These are phyloP conservation scores for Petasospora rhodanensis DNA, from an alignment of 1,139 yeast genomes.

Conservation along the genomic window DNA sequence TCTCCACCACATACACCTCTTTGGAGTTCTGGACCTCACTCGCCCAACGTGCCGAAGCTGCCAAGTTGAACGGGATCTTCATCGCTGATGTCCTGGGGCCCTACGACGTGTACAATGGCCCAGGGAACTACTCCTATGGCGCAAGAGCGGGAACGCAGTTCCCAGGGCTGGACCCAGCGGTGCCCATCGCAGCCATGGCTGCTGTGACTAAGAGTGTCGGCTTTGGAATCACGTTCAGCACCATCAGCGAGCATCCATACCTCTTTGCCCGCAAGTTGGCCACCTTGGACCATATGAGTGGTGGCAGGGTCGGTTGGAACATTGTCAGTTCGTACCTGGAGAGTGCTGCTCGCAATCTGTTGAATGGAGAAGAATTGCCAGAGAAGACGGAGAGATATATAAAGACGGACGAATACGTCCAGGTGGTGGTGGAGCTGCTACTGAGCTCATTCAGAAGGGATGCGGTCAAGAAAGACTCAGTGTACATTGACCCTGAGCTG, in stretches of 20 bases:
- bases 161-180: conserved; percentile 36
- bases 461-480: conserved; percentile 37
- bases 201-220: conserved; percentile 34
- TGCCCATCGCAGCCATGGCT: conserved; percentile 37
- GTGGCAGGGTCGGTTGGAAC: conserved; percentile 46
- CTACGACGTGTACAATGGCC: conserved; percentile 35
- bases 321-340: conserved; percentile 35
- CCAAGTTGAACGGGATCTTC: conserved; percentile 38
- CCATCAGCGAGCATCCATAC: conserved; percentile 39
- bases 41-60: conserved; percentile 29
- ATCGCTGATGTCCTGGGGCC: conserved; percentile 40
- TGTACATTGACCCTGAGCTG: conserved; percentile 33
- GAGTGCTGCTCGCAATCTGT: conserved; percentile 33
- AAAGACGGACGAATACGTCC: conserved; percentile 34
- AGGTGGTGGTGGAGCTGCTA: conserved; percentile 33
- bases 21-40: conserved; percentile 41
- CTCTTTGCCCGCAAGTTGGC: conserved; percentile 41
- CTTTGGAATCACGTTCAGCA: conserved; percentile 39
- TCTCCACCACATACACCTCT: conserved; percentile 30
- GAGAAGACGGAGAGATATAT: conserved; percentile 37
- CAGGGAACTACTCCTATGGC: conserved; percentile 30
- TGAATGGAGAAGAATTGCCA: conserved; percentile 32
- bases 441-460: too few species aligned
- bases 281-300: conserved; percentile 39
- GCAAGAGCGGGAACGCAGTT: conserved; percentile 34